These are phyloP conservation scores for Cenchrus fungigraminus DNA, from an alignment of 176 grass and related monocot genomes.

Conservation along the genomic window DNA sequence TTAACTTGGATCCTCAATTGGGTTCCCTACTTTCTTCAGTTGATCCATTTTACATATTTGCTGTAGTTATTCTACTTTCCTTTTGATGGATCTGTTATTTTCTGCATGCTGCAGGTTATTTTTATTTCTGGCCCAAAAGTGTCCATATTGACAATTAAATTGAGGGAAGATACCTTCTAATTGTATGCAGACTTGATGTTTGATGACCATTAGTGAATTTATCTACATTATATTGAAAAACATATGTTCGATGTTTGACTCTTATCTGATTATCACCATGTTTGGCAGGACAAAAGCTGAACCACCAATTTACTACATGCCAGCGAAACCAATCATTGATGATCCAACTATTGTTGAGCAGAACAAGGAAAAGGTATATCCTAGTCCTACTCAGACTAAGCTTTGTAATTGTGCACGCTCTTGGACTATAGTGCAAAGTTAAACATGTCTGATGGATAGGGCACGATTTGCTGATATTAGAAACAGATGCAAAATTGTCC, in stretches of 20 bases:
- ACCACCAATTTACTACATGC: constrained; percentile 95
- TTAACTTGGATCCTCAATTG: constrained; percentile 5
- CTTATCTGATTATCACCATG: constrained; percentile 15
- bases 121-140: constrained; percentile 98
- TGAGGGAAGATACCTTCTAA: constrained; percentile 89
- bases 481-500: no score
- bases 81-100: constrained; percentile 43
- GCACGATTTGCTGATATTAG: neutral
- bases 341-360: constrained; percentile 63
- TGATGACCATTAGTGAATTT: constrained; percentile 52
- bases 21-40: constrained; percentile 8
- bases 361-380: constrained; percentile 74
- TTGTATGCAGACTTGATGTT: constrained; percentile 71
- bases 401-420: constrained; percentile 16
- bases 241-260: constrained; percentile 45
- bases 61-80: constrained; percentile 33
- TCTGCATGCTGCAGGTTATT: constrained; percentile 91
- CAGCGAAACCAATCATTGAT: constrained; percentile 75
- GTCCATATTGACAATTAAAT: constrained; percentile 99
- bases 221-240: constrained; percentile 34
- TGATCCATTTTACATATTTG: constrained; percentile 4
- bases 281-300: constrained; percentile 92
- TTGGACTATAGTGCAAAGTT: neutral
- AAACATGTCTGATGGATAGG: neutral
- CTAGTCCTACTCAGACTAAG: constrained; percentile 13